Evolutionary conservation across 768 basidiomycete genomes (phyloP), one percentile per base, ranked within the genome.

Genomic region (Lepiota brunneoincarnata): DNA sequence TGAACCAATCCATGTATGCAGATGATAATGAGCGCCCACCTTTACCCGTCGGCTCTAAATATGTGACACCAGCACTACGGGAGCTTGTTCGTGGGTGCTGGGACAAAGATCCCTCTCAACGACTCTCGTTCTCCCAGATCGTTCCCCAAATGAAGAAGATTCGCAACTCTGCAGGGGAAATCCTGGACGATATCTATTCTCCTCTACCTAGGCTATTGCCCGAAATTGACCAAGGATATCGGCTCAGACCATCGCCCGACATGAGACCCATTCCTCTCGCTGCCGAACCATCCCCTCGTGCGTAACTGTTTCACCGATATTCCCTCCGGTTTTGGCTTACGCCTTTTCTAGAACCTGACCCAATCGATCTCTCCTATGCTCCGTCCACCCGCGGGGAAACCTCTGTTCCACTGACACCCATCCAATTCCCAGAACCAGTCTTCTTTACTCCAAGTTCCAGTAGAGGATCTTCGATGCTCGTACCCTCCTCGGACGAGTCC

Each of bases 111-210:
- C 80, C 86, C 1, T 59, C 63, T 6, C 55, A 61, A n/a, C 77
- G 89, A 0, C 81, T 83, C 3, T 55, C 73, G 0, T 91, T 90
- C 61, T 64, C 72, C 15, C 61, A 69, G 23, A 70, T 87, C 23
- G 77, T 78, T 2, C 57, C 63, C 5, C 74, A 74, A 12, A 59
- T 88, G 49, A 74, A 77, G 60, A 67, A 63, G 24, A 61, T 84
- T 28, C 73, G 79, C 43, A 65, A 63, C 15, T 58, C 62, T 14
- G 64, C 54, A 4, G 63, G 62, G 28, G 40, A 64, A 54, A 12
- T 67, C 63, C 18, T 73, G 20, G 65, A 65, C 40, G 59, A 60
- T 9, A 55, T 58, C 1, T 62, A 64, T 26, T 61, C 64, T 3
- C 61, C 63, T 39, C 39, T 39, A 18, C 21, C 36, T 9, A 14